phyloP scores from a whole-genome alignment of 1,139 yeast species.

The Geotrichum phurueaensis region DNA sequence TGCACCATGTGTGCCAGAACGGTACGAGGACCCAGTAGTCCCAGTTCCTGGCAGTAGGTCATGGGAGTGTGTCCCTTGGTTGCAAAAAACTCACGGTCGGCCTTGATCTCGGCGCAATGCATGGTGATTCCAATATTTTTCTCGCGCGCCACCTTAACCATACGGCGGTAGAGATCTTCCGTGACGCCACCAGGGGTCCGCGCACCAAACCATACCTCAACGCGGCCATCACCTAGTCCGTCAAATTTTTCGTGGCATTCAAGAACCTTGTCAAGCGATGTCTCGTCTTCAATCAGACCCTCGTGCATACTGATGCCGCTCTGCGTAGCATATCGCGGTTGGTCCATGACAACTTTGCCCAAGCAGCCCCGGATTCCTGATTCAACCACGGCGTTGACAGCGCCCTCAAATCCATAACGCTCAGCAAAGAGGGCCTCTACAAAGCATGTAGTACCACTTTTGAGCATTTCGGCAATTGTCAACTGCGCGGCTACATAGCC shows the following conservation, averaged over 20 bases:
- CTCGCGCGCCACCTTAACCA: constrained; percentile 23
- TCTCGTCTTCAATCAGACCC: constrained; percentile 25
- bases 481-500: constrained; percentile 29
- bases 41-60: constrained; percentile 26
- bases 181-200: constrained; percentile 21
- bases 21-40: constrained; percentile 27
- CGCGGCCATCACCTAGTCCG: constrained; percentile 28
- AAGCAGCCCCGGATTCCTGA: constrained; percentile 26
- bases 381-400: constrained; percentile 28
- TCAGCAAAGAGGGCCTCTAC: constrained; percentile 25
- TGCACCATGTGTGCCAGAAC: constrained; percentile 29
- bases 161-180: constrained; percentile 17
- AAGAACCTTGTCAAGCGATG: constrained; percentile 27
- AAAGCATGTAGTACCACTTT: constrained; percentile 30
- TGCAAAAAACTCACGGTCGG: constrained; percentile 27
- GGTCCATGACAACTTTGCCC: constrained; percentile 24
- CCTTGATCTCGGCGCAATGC: constrained; percentile 30
- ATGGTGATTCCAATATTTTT: constrained; percentile 27
- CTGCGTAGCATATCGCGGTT: constrained; percentile 23
- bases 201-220: constrained; percentile 30
- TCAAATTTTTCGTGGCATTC: constrained; percentile 25
- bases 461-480: constrained; percentile 29
- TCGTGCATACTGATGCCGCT: constrained; percentile 22
- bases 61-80: constrained; percentile 28
- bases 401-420: constrained; percentile 29